Conservation (phyloP, 179 eudicot species). For the Silene vulgaris region DNA sequence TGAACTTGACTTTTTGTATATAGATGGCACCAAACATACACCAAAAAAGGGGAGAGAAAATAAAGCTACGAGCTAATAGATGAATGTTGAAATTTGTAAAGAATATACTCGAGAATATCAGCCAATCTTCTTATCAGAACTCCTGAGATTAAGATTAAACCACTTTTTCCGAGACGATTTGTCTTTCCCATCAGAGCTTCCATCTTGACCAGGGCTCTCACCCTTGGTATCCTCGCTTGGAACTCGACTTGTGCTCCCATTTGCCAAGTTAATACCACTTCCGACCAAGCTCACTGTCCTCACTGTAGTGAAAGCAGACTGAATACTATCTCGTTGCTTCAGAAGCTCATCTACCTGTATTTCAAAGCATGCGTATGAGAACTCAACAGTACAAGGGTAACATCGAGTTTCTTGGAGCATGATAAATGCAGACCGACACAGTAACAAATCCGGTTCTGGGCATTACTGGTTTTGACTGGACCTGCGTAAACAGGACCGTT, state of each 20-base stretch:
- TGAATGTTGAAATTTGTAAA: slow-evolving; percentile 12
- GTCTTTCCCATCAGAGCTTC: slow-evolving; percentile 79
- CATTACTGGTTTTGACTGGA: too few species aligned
- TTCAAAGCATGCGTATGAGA: slow-evolving; percentile 19
- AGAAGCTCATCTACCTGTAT: slow-evolving; percentile 91
- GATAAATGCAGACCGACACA: too few species aligned
- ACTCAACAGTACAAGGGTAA: slow-evolving; percentile 5
- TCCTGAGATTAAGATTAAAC: slow-evolving; percentile 80
- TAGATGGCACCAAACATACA: slow-evolving; percentile 8
- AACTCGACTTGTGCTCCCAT: slow-evolving; percentile 63
- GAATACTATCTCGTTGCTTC: slow-evolving; percentile 76
- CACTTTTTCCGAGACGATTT: slow-evolving; percentile 73
- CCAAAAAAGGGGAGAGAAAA: slow-evolving; percentile 1
- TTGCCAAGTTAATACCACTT: slow-evolving; percentile 37
- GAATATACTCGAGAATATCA: slow-evolving; percentile 14
- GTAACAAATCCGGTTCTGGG: too few species aligned
- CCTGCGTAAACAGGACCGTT: too few species aligned
- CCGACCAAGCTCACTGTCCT: slow-evolving; percentile 34
- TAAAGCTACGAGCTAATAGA: slow-evolving; percentile 10
- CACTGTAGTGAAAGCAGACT: slow-evolving; percentile 67
- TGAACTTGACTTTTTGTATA: slow-evolving; percentile 8
- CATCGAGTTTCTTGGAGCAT: neutral
- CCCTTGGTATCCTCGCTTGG: slow-evolving; percentile 50
- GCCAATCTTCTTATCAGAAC: slow-evolving; percentile 64
- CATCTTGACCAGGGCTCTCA: slow-evolving; percentile 77